Evolutionary conservation across 257 asterid species (phyloP), one percentile per base, ranked within the genome.

Genomic region (Primulina huaijiensis): DNA sequence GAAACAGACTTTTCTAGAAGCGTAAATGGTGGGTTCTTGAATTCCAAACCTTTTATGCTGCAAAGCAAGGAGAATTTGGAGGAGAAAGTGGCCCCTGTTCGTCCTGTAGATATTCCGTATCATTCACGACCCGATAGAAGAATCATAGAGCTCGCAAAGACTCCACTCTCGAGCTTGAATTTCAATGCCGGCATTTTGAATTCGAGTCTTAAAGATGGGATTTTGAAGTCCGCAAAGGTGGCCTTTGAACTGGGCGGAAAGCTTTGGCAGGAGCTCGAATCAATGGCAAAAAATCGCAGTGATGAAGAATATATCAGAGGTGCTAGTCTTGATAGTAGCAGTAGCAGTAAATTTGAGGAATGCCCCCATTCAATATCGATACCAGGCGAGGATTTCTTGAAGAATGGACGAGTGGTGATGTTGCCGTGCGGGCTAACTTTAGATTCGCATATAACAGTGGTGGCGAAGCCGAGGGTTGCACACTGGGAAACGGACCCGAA

Each of bases 371-470:
- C 96, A 23, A 64, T 90, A 37, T 65, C 88, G 5, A 71, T 79
- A 10, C 64, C 82, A 1, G 92, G 95, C 56, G 86, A 67, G 2
- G 86, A 86, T 30, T 88, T 92, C 31, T 66, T 72, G 56, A 79
- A 72, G 67, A 83, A 82, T 46, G 83, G 84, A 64, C 75, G 68
- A 43, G 46, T 92, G 75, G 75, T 90, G 85, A 86, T 84, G 71
- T 65, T 92, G 81, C 96, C 98, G 0, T 90, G 98, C 72, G 98
- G 98, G 69, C 75, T 92, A 68, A 87, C 92, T 2, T 71, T 92
- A 59, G 98, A 97, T 21, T 92, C 98, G 1, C 95, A 88, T 70
- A 72, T 92, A 20, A 90, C 97, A 21, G 84, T 93, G 20, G 94
- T 93, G 37, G 99, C 85, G 62, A 89, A 79, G 69, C 96, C 97